Percentiles rank a stretch among this genome's conserved stretches.
Conservation (phyloP, 2,329 filamentous ascomycete genomes). For the Epichloe hybrida region DNA sequence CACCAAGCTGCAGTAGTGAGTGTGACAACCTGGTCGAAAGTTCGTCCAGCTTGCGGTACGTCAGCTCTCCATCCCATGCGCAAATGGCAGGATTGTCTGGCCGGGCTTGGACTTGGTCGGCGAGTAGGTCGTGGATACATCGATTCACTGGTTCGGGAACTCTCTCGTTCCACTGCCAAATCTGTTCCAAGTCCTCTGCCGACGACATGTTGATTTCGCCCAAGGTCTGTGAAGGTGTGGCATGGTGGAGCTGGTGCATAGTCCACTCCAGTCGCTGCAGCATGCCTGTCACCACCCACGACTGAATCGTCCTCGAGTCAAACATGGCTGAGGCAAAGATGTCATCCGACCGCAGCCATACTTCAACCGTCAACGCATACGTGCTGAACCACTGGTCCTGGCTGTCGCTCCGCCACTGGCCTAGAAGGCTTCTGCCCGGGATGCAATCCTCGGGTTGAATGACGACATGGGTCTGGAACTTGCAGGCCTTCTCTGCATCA, state of each 20-base stretch:
- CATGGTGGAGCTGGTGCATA: too few relatives aligned
- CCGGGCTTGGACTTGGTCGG: slow-evolving; percentile 21
- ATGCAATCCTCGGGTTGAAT: slow-evolving; percentile 10
- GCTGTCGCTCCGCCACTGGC: not conserved
- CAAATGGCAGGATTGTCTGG: slow-evolving; percentile 29
- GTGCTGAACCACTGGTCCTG: not conserved
- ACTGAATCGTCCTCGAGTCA: not conserved
- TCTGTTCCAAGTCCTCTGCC: slow-evolving; percentile 25
- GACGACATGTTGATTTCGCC: too few relatives aligned
- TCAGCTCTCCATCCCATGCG: slow-evolving; percentile 36
- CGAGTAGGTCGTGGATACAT: slow-evolving; percentile 35
- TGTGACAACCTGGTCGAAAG: slow-evolving; percentile 28
- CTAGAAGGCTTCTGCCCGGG: not conserved
- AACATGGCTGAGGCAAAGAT: not conserved
- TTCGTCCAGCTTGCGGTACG: slow-evolving; percentile 30
- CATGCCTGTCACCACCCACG: not conserved
- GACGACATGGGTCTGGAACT: slow-evolving; percentile 17
- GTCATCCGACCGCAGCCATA: not conserved
- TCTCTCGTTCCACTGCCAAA: slow-evolving; percentile 33
- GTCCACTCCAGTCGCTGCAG: not conserved
- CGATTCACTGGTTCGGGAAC: slow-evolving; percentile 26
- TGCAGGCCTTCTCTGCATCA: slow-evolving; percentile 9
- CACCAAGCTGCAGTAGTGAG: slow-evolving; percentile 23
- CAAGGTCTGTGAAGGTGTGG: too few relatives aligned
- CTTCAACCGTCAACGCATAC: not conserved